Evolutionary conservation across 805 yeast species (phyloP), one percentile per base, ranked within the genome.

Genomic region (Ogataea philodendri): DNA sequence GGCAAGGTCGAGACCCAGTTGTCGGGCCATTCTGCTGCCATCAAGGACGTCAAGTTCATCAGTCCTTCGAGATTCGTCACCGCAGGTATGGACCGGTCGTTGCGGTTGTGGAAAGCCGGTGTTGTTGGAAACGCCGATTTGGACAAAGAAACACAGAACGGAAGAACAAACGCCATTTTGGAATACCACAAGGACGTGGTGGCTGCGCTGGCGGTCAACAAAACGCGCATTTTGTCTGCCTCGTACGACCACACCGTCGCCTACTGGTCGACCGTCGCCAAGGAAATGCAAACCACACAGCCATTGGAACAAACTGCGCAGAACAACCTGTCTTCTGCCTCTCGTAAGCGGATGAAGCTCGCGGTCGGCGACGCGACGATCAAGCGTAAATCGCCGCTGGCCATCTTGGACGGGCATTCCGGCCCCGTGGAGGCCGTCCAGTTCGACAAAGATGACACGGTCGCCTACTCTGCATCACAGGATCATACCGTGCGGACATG

Each of bases 401-500:
- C 89, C 4, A 65, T 85, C 24, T 66, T 90, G 42, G 88, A 82
- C 53, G 81, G 90, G 16, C 97, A 90, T 59, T 59, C 74, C 11
- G 87, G 81, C 22, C 95, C 97, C 2, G 97, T 90, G 15, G 93
- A 87, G 54, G 94, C 75, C 23, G 84, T 86, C 15, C 69, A 76
- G 9, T 86, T 88, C 56, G 95, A 85, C 53, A 55, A 67, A 3
- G 65, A 67, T 14, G 97, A 90, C 59, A 75, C 94, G 0, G 95
- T 90, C 5, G 95, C 82, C 8, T 90, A 93, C 62, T 87, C 97
- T 0, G 96, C 85, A 2, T 84, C 97, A 5, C 96, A 88, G 59
- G 97, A 93, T 65, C 98, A 93, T 59, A 78, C 95, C 1, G 78
- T 93, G 46, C 84, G 84, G 54, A 93, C 98, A 0, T 93, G 97